Base-by-base conservation (phyloP, 176 grass and related monocot genomes). In the Ensete ventricosum region DNA sequence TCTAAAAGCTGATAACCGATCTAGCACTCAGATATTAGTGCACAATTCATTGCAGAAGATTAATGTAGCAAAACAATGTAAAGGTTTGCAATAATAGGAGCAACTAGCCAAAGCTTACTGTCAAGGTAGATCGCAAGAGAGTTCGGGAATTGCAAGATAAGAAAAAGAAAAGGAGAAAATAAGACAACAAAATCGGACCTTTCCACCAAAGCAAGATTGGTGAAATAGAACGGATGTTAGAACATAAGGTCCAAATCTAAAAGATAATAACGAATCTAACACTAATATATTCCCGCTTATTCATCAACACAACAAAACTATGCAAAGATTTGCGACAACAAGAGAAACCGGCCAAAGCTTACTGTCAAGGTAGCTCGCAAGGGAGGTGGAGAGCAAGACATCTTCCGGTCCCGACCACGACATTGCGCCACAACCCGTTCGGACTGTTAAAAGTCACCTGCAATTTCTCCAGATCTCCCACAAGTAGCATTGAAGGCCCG, bases 361-460 rank as follows among this genome's bases (percentile, higher is more conserved):
- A 80, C 78, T 80, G 49, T 80, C 78, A 51, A 80, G 78, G 29
- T 80, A 80, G 16, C 69, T 80, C 14, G 78, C 78, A 50, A 80
- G 78, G 11, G 78, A 80, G 10, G 78, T 80, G 34, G 78, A 80
- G 8, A 80, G 69, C 50, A 80, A 80, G 16, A 80, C 53, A 62
- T 80, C 78, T 63, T 80, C 78, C 12, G 78, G 58, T 64, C 78
- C 69, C 11, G 69, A 57, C 78, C 78, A 80, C 78, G 78, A 80
- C 78, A 80, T 80, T 71, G 78, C 71, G n/a, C 55, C 69, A 22
- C 23, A 80, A 73, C 34, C 58, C 49, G n/a, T 64, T 63, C 20
- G 34, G 59, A 43, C 58, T 14, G 19, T 50, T 43, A 72, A 80
- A 80, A 59, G 63, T 57, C 64, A 69, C 77, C 64, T 52, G 55